These are phyloP conservation scores for Penicillium brevicompactum DNA, from an alignment of 2,329 filamentous ascomycete genomes.

Conservation along the genomic window DNA sequence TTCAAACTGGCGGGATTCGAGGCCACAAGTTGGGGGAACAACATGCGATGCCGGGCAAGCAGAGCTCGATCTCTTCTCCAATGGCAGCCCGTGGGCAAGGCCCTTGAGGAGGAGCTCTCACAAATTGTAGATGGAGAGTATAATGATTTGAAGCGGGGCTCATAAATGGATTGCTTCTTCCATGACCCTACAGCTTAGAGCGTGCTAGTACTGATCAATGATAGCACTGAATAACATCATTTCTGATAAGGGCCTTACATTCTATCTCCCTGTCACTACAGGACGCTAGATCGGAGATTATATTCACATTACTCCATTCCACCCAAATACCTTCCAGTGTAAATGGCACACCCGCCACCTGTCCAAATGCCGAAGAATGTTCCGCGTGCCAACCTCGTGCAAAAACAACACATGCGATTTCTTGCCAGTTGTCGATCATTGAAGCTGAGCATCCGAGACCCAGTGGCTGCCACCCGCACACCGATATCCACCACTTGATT, in stretches of 20 bases:
- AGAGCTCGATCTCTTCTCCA: neutral
- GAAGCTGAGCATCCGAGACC: conserved; percentile 41
- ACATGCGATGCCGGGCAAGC: conserved; percentile 1
- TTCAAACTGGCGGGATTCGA: conserved; percentile 2
- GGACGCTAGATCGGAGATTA: too few species aligned
- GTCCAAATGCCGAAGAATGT: too few species aligned
- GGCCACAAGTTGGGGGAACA: conserved; percentile 4
- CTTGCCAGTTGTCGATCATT: neutral
- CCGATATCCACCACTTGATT: conserved; percentile 59
- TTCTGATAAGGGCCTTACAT: too few species aligned
- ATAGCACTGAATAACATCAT: too few species aligned
- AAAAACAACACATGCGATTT: neutral
- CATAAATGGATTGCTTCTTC: neutral
- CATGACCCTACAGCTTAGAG: too few species aligned
- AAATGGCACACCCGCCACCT: too few species aligned
- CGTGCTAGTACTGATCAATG: too few species aligned
- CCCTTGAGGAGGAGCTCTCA: neutral
- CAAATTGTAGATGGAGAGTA: neutral
- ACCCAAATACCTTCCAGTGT: too few species aligned
- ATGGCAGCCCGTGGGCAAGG: neutral
- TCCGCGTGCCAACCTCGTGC: too few species aligned
- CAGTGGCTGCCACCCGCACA: conserved; percentile 66
- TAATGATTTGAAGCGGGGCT: neutral
- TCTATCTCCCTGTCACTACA: too few species aligned
- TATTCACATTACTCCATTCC: too few species aligned